These are phyloP conservation scores for Myriangium duriaei DNA, from an alignment of 2,329 filamentous ascomycete genomes.

Conservation along the genomic window DNA sequence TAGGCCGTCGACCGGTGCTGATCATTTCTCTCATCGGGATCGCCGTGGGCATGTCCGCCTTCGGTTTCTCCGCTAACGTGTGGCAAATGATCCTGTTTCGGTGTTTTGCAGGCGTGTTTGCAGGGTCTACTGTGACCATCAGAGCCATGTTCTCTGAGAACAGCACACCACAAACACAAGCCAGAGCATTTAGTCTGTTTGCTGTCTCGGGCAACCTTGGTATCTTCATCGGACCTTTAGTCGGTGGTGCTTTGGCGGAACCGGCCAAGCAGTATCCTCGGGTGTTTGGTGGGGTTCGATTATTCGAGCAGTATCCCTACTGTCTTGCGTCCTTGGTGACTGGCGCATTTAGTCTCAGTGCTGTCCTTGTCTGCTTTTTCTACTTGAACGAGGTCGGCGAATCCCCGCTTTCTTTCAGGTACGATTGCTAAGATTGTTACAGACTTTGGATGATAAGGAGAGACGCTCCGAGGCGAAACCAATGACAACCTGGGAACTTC, in stretches of 20 bases:
- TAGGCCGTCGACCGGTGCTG: slow-evolving; percentile 62
- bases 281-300: slow-evolving; percentile 41
- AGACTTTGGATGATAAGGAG: neutral
- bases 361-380: slow-evolving; percentile 39
- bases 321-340: slow-evolving; percentile 50
- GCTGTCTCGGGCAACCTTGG: slow-evolving; percentile 44
- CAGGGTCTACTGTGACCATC: slow-evolving; percentile 60
- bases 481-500: slow-evolving; percentile 41
- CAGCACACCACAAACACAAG: slow-evolving; percentile 57
- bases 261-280: slow-evolving; percentile 52
- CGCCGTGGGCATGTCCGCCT: slow-evolving; percentile 47
- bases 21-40: slow-evolving; percentile 55
- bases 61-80: slow-evolving; percentile 55
- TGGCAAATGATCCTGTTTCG: slow-evolving; percentile 64
- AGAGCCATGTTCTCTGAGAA: slow-evolving; percentile 67
- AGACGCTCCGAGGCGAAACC: slow-evolving; percentile 15
- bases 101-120: slow-evolving; percentile 60
- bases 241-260: slow-evolving; percentile 55
- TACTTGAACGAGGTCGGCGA: slow-evolving; percentile 46
- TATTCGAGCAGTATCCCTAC: slow-evolving; percentile 55
- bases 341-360: slow-evolving; percentile 40
- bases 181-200: slow-evolving; percentile 62
- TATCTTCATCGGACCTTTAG: neutral
- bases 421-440: too few species aligned
- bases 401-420: neutral